Percentiles rank a stretch among this genome's conserved stretches.
phyloP scores from a whole-genome alignment of 192 early-diverging fungal genomes.

The Podila horticola region DNA sequence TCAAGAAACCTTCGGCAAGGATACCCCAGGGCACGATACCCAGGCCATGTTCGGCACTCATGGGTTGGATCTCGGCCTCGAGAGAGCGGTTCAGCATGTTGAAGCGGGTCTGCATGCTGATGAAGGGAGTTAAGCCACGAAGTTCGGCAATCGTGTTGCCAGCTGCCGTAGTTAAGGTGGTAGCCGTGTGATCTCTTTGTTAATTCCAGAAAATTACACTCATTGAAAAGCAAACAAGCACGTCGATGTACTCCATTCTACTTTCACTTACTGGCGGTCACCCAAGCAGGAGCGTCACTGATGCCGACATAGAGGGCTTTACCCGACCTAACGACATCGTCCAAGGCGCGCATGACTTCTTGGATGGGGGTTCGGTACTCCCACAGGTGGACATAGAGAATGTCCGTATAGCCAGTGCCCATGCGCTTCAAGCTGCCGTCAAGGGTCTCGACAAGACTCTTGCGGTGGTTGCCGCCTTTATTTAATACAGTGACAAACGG shows the following conservation, averaged over 20 bases:
- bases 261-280: slow-evolving; percentile 52
- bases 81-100: slow-evolving; percentile 45
- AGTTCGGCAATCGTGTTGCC: slow-evolving; percentile 45
- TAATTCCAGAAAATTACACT: not conserved
- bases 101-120: slow-evolving; percentile 45
- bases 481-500: not conserved
- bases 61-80: slow-evolving; percentile 49
- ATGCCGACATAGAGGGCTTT: slow-evolving; percentile 69
- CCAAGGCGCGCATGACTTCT: slow-evolving; percentile 75
- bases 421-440: slow-evolving; percentile 65
- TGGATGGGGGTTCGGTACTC: slow-evolving; percentile 68
- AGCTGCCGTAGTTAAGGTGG: not conserved
- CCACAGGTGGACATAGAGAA: slow-evolving; percentile 59
- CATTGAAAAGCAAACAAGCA: not conserved
- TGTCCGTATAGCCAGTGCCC: slow-evolving; percentile 55
- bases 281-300: slow-evolving; percentile 59
- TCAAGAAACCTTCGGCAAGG: slow-evolving; percentile 60
- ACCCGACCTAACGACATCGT: slow-evolving; percentile 72
- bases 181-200: not conserved
- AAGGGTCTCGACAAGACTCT: slow-evolving; percentile 59
- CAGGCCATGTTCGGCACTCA: slow-evolving; percentile 36
- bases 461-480: slow-evolving; percentile 52
- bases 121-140: slow-evolving; percentile 38
- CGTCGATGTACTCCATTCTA: not conserved
- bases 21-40: slow-evolving; percentile 65